Evolutionary conservation across 495 filamentous ascomycete species (phyloP), one percentile per base, ranked within the genome.

Genomic region (Penicillium canariense): DNA sequence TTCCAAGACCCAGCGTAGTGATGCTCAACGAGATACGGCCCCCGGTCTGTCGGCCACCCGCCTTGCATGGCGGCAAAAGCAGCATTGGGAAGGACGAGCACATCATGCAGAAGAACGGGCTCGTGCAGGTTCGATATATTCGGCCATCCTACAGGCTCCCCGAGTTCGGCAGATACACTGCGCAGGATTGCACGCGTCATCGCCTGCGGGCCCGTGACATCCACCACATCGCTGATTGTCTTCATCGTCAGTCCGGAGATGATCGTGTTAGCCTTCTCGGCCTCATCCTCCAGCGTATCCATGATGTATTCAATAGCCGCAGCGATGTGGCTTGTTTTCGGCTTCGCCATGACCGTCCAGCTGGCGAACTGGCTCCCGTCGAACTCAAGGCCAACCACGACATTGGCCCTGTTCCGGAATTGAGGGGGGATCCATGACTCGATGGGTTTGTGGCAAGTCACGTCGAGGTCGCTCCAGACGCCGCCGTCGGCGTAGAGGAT

Each of bases 381-480:
- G 22, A 68, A 69, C 52, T 78, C 77, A 28, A 74, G 50, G 0
- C 77, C 77, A 8, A 79, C 64, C 1, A 78, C 67, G 1, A 77
- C 53, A 17, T 69, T 72, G 4, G 63, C 50, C 6, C 52, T 40
- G 1, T 58, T 48, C n/a, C 47, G 40, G 35, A 65, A 67, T 18
- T 62, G 17, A 1, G 56, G 46, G 5, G 75, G 75, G 11, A 77
- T 56, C 73, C 75, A 79, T 0, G 65, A 54, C 14, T 60, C 28
- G 10, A 79, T 66, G 1, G 73, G 72, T 17, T 53, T 45, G 17
- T 71, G 56, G 43, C 62, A 68, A 12, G 59, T 49, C 3, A 72
- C 70, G 34, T 78, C 74, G 4, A 77, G 63, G 54, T 80, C 77
- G 18, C 59, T 71, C 66, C 75, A 80, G 10, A 78, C 67, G 3